Evolutionary conservation across 805 yeast species (phyloP), one percentile per base, ranked within the genome.

Genomic region (Debaryomyces hansenii): DNA sequence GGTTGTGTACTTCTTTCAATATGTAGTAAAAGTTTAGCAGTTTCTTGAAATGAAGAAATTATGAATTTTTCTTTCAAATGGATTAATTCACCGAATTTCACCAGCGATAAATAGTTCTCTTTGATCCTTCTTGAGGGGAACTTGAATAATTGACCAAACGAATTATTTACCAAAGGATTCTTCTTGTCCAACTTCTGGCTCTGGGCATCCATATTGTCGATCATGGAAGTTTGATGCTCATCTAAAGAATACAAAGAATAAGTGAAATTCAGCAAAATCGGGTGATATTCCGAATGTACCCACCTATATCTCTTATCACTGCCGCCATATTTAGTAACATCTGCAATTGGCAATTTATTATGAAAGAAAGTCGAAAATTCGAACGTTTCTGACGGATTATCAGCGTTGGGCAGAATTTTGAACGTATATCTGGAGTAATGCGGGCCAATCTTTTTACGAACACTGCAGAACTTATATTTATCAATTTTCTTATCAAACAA

Each of bases 231-330:
- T 9, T 39, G 32, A 6, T 15, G 28, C 20, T 41, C 28, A 12
- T 33, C 38, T 8, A 41, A 33, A 12, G 34, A 31, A 20, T 16
- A 41, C 9, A 32, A 10, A n/a, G 16, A 18, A 33, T 31, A 41
- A 12, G 18, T 20, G 12, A 9, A 39, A n/a, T 24, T 10, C 39
- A 36, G 39, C 20, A 18, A 36, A 10, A 14, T 14, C n/a, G 10
- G 3, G 16, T 39, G 33, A 14, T 39, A 39, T 20, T 39, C 42
- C 2, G 31, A 24, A 39, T 39, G 33, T 14, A 39, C 29, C 42
- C 42, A 39, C 16, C 42, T 21, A 27, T 39, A 39, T 18, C 32
- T 21, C 12, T 37, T 37, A 4, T 29, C 5, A 27, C 24, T 39
- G 16, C 15, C 15, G 10, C 15, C 21, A 10, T 20, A 27, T 10